Evolutionary conservation across 352 stramenopile genomes (phyloP).

Genomic region (Globisporangium paddicum): DNA sequence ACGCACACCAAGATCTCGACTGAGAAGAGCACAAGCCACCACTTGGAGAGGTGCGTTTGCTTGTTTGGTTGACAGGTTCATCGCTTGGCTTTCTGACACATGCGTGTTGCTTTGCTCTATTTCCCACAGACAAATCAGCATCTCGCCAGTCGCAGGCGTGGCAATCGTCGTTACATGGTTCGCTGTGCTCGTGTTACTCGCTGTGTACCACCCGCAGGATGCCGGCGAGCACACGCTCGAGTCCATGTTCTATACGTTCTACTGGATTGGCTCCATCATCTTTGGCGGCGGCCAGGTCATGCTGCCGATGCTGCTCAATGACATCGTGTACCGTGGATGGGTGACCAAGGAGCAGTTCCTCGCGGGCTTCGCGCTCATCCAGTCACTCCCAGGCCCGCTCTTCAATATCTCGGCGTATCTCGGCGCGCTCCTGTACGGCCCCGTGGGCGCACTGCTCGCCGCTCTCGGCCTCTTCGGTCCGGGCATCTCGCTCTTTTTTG

Average conservation of each 20-base stretch:
- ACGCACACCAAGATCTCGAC: constrained; percentile 18
- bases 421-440: constrained; percentile 80
- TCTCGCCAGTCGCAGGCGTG: constrained; percentile 66
- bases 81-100: not conserved
- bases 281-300: constrained; percentile 95
- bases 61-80: not conserved
- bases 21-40: constrained; percentile 24
- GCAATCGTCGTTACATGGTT: constrained; percentile 81
- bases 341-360: constrained; percentile 92
- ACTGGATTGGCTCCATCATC: constrained; percentile 93
- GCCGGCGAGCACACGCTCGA: constrained; percentile 27
- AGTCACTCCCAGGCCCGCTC: constrained; percentile 90
- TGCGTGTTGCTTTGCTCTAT: not conserved
- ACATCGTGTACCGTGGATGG: constrained; percentile 85
- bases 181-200: constrained; percentile 55
- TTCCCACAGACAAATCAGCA: constrained; percentile 77
- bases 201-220: constrained; percentile 44
- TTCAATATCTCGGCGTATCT: constrained; percentile 96
- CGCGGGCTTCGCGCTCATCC: constrained; percentile 90
- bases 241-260: constrained; percentile 90
- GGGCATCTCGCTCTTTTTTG: constrained; percentile 90
- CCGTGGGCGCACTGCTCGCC: constrained; percentile 86
- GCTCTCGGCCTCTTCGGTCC: constrained; percentile 90
- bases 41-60: constrained; percentile 32
- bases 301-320: constrained; percentile 83